phyloP scores from a whole-genome alignment of 192 early-diverging fungal genomes.

The Coemansia sp. region DNA sequence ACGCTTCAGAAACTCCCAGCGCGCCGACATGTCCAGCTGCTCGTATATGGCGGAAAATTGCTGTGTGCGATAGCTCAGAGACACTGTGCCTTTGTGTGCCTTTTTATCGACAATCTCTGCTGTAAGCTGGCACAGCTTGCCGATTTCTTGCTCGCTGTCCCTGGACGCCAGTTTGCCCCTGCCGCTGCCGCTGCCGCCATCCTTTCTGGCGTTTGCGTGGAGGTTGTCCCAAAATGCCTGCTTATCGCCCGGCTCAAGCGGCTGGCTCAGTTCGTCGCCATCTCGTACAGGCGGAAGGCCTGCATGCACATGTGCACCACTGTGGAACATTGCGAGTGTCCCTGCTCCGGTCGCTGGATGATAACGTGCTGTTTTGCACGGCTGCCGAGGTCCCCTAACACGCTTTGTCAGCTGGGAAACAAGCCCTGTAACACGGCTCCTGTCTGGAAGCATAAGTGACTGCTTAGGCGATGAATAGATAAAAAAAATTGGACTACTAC shows the following conservation, averaged over 20 bases:
- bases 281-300: slow-evolving; percentile 24
- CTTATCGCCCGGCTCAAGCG: slow-evolving; percentile 35
- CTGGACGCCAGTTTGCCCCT: background rate
- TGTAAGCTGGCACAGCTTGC: slow-evolving; percentile 18
- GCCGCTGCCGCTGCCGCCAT: background rate
- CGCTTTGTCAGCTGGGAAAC: no score
- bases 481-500: no score
- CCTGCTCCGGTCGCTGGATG: no score
- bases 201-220: background rate
- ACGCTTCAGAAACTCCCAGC: slow-evolving; percentile 10
- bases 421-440: no score
- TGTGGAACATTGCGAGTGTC: slow-evolving; percentile 10
- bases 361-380: no score
- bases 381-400: no score
- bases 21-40: slow-evolving; percentile 36
- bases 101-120: slow-evolving; percentile 48
- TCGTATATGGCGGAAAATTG: slow-evolving; percentile 58
- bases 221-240: slow-evolving; percentile 39
- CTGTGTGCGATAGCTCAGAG: slow-evolving; percentile 51
- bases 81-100: slow-evolving; percentile 50
- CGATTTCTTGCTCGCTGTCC: background rate
- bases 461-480: no score
- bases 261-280: slow-evolving; percentile 45
- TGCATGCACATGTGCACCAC: background rate
- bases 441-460: no score